These are phyloP conservation scores for Aspergillus sclerotiicarbonarius DNA, from an alignment of 495 filamentous ascomycete genomes.

Conservation along the genomic window DNA sequence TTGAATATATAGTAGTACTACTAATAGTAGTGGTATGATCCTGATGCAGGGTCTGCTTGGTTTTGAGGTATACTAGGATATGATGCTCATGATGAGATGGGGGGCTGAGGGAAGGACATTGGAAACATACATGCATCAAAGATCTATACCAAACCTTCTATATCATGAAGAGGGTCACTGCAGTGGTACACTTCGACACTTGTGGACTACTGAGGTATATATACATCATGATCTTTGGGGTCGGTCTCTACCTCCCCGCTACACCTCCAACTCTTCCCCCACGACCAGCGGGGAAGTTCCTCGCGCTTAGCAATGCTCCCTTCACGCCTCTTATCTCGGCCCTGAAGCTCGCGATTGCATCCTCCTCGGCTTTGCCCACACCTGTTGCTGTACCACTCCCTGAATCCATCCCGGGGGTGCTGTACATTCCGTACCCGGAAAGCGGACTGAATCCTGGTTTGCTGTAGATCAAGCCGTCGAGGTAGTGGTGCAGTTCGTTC, in stretches of 20 bases:
- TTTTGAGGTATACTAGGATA: too few relatives aligned
- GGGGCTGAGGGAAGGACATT: too few relatives aligned
- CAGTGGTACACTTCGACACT: too few relatives aligned
- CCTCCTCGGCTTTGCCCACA: conserved; percentile 58
- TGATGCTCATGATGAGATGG: too few relatives aligned
- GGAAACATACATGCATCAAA: too few relatives aligned
- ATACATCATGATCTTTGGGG: not conserved
- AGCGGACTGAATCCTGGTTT: conserved; percentile 31
- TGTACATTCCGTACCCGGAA: conserved; percentile 34
- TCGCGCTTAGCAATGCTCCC: conserved; percentile 80
- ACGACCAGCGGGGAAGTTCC: conserved; percentile 56
- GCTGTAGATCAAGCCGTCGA: conserved; percentile 52
- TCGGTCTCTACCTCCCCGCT: conserved; percentile 10
- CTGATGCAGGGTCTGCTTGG: too few relatives aligned
- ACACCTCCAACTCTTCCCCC: conserved; percentile 30
- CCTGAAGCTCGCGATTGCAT: conserved; percentile 75
- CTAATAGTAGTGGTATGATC: too few relatives aligned
- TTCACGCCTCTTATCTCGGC: conserved; percentile 90
- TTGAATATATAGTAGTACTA: too few relatives aligned
- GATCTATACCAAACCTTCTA: too few relatives aligned
- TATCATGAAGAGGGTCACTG: too few relatives aligned
- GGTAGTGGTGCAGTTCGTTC: conserved; percentile 49
- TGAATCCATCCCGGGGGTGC: conserved; percentile 27
- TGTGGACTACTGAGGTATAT: not conserved
- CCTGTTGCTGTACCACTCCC: conserved; percentile 26